These are phyloP conservation scores for Didymella segeticola DNA, from an alignment of 2,329 filamentous ascomycete species.

Conservation along the genomic window DNA sequence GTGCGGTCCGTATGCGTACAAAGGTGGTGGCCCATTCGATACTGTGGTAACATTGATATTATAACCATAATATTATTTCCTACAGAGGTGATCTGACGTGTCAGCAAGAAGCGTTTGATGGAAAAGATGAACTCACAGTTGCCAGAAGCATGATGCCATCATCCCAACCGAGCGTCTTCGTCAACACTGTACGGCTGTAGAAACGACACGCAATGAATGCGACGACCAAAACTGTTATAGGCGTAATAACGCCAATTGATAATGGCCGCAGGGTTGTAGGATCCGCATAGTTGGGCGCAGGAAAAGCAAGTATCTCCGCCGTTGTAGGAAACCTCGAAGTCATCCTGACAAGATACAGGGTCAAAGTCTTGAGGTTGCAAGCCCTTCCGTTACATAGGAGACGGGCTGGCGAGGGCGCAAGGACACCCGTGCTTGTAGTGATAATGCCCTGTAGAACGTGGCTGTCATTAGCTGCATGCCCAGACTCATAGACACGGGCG, in stretches of 20 bases:
- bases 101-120: not conserved
- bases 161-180: constrained; percentile 36
- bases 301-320: constrained; percentile 34
- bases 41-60: constrained; percentile 31
- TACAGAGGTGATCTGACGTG: constrained; percentile 23
- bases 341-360: constrained; percentile 20
- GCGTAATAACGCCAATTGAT: constrained; percentile 33
- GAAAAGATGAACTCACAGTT: constrained; percentile 23
- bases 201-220: constrained; percentile 29
- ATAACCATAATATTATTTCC: constrained; percentile 37
- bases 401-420: not conserved
- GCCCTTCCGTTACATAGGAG: constrained; percentile 9
- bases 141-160: constrained; percentile 40
- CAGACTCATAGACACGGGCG: constrained; percentile 3
- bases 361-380: constrained; percentile 8
- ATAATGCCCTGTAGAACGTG: not conserved
- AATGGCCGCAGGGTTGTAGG: constrained; percentile 31
- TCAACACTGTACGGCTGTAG: constrained; percentile 35
- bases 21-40: constrained; percentile 39
- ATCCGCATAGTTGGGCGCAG: constrained; percentile 39
- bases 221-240: constrained; percentile 27
- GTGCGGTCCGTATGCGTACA: constrained; percentile 20
- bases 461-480: constrained; percentile 5
- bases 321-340: constrained; percentile 36
- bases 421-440: constrained; percentile 1